These are phyloP conservation scores for Dendrocalamus latiflorus DNA, from an alignment of 202 grass and related monocot species.

Conservation along the genomic window DNA sequence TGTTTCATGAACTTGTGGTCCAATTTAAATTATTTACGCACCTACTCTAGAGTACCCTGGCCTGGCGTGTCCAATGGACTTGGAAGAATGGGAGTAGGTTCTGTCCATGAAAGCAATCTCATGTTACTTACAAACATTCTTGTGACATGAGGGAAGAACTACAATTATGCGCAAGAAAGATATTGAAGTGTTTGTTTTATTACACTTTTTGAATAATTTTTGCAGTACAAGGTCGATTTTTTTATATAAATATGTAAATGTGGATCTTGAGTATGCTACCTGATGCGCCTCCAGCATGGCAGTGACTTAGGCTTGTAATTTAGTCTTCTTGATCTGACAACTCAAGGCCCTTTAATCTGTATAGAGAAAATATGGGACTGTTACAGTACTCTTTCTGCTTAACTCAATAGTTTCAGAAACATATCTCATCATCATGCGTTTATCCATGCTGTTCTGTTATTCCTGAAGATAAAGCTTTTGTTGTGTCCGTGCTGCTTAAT, in stretches of 20 bases:
- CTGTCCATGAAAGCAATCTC: no score
- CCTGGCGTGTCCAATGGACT: background rate
- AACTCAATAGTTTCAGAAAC: background rate
- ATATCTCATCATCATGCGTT: background rate
- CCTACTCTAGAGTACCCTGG: background rate
- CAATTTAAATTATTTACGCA: background rate
- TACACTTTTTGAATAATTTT: no score
- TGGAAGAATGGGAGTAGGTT: no score
- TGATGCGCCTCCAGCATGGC: background rate
- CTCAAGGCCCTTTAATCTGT: background rate
- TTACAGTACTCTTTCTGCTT: background rate
- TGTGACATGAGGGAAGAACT: no score
- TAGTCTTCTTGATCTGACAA: background rate
- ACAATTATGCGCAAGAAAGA: no score
- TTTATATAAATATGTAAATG: no score
- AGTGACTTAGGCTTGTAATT: background rate
- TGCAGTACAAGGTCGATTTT: no score
- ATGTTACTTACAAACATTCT: no score
- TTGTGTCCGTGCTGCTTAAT: background rate
- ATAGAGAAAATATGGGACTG: background rate
- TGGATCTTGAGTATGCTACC: no score
- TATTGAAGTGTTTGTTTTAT: no score
- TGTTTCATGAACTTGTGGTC: background rate
- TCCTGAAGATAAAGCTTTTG: background rate
- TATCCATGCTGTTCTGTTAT: background rate